Base-by-base conservation (phyloP, 1,284 basidiomycete genomes). In the Cutaneotrichosporon daszewskae region DNA sequence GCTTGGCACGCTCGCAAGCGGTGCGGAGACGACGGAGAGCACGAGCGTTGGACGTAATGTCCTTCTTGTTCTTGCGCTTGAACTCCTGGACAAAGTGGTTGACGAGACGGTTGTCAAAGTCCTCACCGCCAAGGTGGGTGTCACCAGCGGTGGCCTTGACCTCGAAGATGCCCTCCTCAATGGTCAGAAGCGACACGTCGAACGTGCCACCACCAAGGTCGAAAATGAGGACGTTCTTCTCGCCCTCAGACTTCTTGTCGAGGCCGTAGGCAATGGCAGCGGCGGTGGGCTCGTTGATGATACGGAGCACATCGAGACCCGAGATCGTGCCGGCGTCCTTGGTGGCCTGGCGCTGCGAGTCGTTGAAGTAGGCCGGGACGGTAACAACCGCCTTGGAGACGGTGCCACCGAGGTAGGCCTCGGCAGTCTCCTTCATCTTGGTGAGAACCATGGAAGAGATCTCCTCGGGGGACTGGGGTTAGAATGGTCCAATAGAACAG, bases 341-440 rank as follows among this genome's bases (percentile, higher is more conserved):
- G 73, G 94, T 98, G 11, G 92, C 94, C 72, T 94, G 90, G 72
- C 92, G 90, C 75, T 98, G 94, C 68, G 92, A 89, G 76, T 98
- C 91, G 74, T 97, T 97, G 82, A 95, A 94, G 79, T 92, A 97
- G 43, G 94, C 94, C 45, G 94, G 94, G 63, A 97, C 92, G 38
- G 94, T 97, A 69, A 98, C 89, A 48, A 97, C 92, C 51, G 94
- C 90, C 74, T 98, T 89, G 43, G 88, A 92, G 70, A 98, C 94
- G 72, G 90, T 87, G 71, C 91, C 80, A 57, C 91, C 92, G 48
- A 98, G 84, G 75, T 96, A 96, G 18, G 91, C 88, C 79, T 97
- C 94, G 52, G 94, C 94, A 34, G 89, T 97, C 77, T 97, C 94
- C 82, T 97, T 97, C 92, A 98, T 97, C 80, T 97, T 97, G 51